phyloP scores from a whole-genome alignment of 148 eudicot genomes.

The Chenopodium album region DNA sequence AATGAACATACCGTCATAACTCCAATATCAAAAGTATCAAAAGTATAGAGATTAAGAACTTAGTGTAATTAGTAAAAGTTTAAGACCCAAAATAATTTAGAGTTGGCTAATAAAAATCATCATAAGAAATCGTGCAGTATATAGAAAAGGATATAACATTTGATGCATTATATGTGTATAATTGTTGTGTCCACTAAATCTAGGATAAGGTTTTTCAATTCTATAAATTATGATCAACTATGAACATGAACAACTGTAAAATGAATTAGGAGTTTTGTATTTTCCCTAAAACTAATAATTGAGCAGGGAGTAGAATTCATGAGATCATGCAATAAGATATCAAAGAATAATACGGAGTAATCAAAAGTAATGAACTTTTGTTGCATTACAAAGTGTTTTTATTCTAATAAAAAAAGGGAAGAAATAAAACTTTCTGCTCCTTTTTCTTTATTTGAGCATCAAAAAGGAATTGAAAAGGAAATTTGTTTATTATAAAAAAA shows the following conservation, averaged over 20 bases:
- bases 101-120: no score
- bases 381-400: not conserved
- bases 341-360: not conserved
- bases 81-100: no score
- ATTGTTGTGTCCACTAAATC: not conserved
- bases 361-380: constrained; percentile 18
- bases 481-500: not conserved
- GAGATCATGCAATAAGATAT: constrained; percentile 1
- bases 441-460: constrained; percentile 4
- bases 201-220: not conserved
- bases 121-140: no score
- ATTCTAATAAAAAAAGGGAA: not conserved
- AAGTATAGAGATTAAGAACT: no score
- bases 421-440: not conserved
- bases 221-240: constrained; percentile 10
- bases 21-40: no score
- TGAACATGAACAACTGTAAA: constrained; percentile 14
- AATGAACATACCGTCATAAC: no score
- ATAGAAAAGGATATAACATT: not conserved
- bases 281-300: not conserved
- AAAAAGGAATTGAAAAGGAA: not conserved
- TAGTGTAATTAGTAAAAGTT: no score
- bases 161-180: not conserved
- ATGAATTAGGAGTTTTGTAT: not conserved
- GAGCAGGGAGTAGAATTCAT: constrained; percentile 6